A percentile compares a stretch with the other conserved stretches of the same genome.
These are phyloP conservation scores for Mucor mucedo DNA, from an alignment of 371 early-diverging fungal genomes.

Conservation along the genomic window DNA sequence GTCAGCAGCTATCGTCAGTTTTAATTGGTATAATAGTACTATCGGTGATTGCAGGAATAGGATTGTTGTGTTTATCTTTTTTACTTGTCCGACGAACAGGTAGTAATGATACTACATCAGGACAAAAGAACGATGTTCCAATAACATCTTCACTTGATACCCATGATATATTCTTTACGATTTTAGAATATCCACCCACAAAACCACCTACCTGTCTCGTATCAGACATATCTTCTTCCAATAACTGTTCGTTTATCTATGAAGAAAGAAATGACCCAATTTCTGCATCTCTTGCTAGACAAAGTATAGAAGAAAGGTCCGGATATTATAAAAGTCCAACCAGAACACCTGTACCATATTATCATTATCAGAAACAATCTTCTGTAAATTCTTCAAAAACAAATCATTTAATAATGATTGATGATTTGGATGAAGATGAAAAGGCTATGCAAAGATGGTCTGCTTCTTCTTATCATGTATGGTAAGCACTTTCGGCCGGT, in stretches of 20 bases:
- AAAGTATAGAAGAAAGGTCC: slow-evolving; percentile 32
- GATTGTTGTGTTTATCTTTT: slow-evolving; percentile 9
- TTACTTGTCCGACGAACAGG: slow-evolving; percentile 20
- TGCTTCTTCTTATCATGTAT: slow-evolving; percentile 27
- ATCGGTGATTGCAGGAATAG: slow-evolving; percentile 20
- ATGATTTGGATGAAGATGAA: slow-evolving; percentile 15
- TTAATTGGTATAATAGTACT: slow-evolving; percentile 20
- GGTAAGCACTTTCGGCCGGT: slow-evolving; percentile 7
- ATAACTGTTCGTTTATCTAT: neutral
- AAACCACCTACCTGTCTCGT: neutral
- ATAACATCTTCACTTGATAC: slow-evolving; percentile 17
- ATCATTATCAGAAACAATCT: neutral
- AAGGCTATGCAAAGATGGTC: slow-evolving; percentile 23
- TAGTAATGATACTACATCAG: neutral
- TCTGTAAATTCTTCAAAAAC: neutral
- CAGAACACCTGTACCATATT: slow-evolving; percentile 15
- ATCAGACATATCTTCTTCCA: neutral
- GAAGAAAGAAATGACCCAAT: slow-evolving; percentile 27
- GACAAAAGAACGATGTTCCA: slow-evolving; percentile 11
- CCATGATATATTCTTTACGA: slow-evolving; percentile 17
- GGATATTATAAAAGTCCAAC: slow-evolving; percentile 32
- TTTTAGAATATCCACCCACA: slow-evolving; percentile 21
- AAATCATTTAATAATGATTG: neutral
- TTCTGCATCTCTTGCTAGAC: slow-evolving; percentile 33
- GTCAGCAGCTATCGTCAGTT: neutral